Percentiles rank a stretch among this genome's conserved stretches.
phyloP scores from a whole-genome alignment of 2,329 filamentous ascomycete species.

The Microthyrium microscopicum region DNA sequence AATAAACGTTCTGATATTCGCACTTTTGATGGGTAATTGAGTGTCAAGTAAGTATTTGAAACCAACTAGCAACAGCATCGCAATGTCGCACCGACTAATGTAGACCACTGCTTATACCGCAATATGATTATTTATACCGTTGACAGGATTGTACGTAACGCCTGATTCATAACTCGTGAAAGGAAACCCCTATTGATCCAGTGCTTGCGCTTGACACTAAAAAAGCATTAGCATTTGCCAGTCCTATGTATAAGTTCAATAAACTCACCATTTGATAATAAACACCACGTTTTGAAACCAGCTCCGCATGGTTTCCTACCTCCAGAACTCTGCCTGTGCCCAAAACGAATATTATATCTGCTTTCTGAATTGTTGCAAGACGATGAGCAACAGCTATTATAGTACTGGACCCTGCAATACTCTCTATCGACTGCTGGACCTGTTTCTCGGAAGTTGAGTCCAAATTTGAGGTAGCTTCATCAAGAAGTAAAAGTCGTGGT shows the following conservation, averaged over 20 bases:
- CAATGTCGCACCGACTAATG: no score
- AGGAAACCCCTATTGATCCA: slow-evolving; percentile 15
- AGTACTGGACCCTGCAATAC: slow-evolving; percentile 29
- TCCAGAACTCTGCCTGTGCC: slow-evolving; percentile 18
- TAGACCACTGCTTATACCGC: no score
- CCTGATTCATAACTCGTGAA: no score
- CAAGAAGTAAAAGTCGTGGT: slow-evolving; percentile 18
- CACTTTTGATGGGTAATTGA: no score
- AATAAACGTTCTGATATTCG: no score
- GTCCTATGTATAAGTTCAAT: neutral
- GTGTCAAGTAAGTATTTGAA: no score
- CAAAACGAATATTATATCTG: slow-evolving; percentile 21
- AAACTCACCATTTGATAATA: slow-evolving; percentile 20
- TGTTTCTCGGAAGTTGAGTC: slow-evolving; percentile 19
- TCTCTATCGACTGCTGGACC: slow-evolving; percentile 19
- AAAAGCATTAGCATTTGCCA: slow-evolving; percentile 11
- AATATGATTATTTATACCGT: no score
- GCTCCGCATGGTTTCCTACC: slow-evolving; percentile 16
- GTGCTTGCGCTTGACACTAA: slow-evolving; percentile 23
- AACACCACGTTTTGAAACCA: slow-evolving; percentile 16
- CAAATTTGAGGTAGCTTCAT: slow-evolving; percentile 18
- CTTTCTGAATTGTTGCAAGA: slow-evolving; percentile 21
- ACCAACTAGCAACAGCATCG: no score
- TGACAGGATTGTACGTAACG: no score
- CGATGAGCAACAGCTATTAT: slow-evolving; percentile 21